A percentile compares a stretch with the other conserved stretches of the same genome.
These are phyloP conservation scores for Spizellomyces punctatus DNA, from an alignment of 192 early-diverging fungal species.

Conservation along the genomic window DNA sequence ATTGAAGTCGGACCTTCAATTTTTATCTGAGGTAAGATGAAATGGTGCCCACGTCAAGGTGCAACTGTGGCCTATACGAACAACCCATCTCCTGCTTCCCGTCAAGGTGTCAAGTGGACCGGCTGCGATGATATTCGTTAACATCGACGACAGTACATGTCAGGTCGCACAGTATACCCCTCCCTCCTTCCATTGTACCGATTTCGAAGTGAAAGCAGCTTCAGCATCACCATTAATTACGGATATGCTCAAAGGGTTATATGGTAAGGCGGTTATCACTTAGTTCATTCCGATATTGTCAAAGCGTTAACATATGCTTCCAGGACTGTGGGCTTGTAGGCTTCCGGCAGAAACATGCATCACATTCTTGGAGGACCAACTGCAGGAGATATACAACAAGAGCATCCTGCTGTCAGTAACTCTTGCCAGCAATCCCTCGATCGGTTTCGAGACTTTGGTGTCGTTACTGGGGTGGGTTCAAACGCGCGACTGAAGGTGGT, in stretches of 20 bases:
- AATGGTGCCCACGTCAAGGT: background rate
- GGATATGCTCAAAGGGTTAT: background rate
- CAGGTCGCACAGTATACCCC: too few relatives aligned
- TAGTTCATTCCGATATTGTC: background rate
- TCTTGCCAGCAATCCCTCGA: background rate
- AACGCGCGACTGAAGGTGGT: background rate
- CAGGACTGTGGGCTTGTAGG: slow-evolving; percentile 10
- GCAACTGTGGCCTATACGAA: too few relatives aligned
- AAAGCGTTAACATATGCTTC: background rate
- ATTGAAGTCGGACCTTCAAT: slow-evolving; percentile 5
- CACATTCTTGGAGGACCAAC: slow-evolving; percentile 20
- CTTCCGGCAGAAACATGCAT: slow-evolving; percentile 18
- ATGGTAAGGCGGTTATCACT: slow-evolving; percentile 1
- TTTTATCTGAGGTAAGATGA: slow-evolving; percentile 1
- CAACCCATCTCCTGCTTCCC: too few relatives aligned
- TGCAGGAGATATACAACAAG: slow-evolving; percentile 24
- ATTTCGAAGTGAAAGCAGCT: background rate
- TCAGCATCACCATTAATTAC: slow-evolving; percentile 1
- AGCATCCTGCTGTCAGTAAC: slow-evolving; percentile 13
- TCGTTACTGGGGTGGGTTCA: slow-evolving; percentile 3
- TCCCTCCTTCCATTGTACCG: too few relatives aligned
- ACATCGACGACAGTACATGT: background rate
- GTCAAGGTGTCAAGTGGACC: background rate
- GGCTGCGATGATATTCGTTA: background rate
- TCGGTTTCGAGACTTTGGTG: background rate